A percentile compares a stretch with the other conserved stretches of the same genome.
Conservation (phyloP, 495 filamentous ascomycete species). For the Daldinia caldariorum region DNA sequence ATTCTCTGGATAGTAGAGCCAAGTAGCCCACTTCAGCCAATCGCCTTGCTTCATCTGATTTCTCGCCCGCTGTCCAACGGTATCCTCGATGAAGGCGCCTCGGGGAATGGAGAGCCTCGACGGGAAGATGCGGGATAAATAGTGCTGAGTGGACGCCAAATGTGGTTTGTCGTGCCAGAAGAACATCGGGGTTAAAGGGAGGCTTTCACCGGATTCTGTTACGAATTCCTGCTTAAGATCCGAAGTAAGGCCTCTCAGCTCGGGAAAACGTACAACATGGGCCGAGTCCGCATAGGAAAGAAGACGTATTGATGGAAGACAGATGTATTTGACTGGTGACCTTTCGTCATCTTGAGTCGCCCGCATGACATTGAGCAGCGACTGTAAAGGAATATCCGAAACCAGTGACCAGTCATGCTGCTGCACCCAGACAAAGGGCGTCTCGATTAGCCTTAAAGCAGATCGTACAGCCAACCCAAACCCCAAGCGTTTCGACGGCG, state of each 20-base stretch:
- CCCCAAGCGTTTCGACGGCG: conserved; percentile 54
- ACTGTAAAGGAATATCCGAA: conserved; percentile 50
- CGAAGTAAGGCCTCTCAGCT: conserved; percentile 49
- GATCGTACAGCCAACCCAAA: conserved; percentile 59
- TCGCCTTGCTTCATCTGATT: conserved; percentile 59
- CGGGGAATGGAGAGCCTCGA: conserved; percentile 52
- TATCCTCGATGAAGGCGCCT: conserved; percentile 60
- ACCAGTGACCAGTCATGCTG: conserved; percentile 61
- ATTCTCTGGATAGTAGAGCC: conserved; percentile 58
- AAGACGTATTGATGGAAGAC: conserved; percentile 56
- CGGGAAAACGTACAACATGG: conserved; percentile 52
- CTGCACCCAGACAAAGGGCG: conserved; percentile 61
- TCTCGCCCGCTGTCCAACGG: conserved; percentile 56
- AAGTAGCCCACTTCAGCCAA: conserved; percentile 59
- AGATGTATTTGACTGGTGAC: conserved; percentile 53
- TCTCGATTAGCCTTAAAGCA: conserved; percentile 52
- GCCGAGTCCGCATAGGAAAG: conserved; percentile 54
- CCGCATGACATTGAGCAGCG: conserved; percentile 55
- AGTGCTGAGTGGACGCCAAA: conserved; percentile 55
- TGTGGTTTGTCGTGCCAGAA: conserved; percentile 64
- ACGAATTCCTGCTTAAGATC: conserved; percentile 52
- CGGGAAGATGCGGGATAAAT: conserved; percentile 55
- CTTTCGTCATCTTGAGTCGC: conserved; percentile 30
- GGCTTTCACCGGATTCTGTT: conserved; percentile 33
- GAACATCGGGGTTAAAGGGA: conserved; percentile 59